Evolutionary conservation across 495 filamentous ascomycete species (phyloP), one percentile per base, ranked within the genome.

Genomic region (Xylaria venustula): DNA sequence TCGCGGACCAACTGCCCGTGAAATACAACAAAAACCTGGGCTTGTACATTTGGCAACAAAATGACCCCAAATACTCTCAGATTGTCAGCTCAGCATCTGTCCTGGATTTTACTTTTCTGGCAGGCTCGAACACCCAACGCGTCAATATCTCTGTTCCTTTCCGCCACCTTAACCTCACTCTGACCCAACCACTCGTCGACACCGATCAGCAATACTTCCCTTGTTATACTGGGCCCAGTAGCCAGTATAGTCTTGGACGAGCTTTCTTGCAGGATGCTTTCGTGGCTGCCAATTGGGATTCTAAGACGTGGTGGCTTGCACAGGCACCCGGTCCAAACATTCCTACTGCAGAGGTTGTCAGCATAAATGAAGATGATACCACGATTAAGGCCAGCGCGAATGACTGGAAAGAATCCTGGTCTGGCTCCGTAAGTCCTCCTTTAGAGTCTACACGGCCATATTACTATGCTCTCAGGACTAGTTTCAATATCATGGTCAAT

Each of bases 251-350:
- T 8, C 77, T 86, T 32, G 83, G 83, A 1, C 75, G 84, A 23
- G 75, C 83, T 1, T 86, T 87, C 54, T 62, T 86, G 12, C 84
- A 87, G 63, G 82, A 81, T 23, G 79, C 83, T 6, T 85, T 85
- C 57, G 58, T 85, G 0, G 83, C 80, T 15, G 74, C 76, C 6
- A 83, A 84, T 68, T 83, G 76, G 74, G 67, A 59, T 32, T 54
- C 64, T n/a, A 74, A 75, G 8, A 72, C 62, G 12, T 81, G 75
- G 73, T 83, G 76, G 65, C 66, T 83, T 17, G 80, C 78, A 5
- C 80, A 83, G 63, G 80, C 80, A 26, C 79, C 80, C 4, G 80
- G 80, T 9, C 79, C 80, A 11, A 70, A 69, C 26, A 69, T 74
- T 15, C 65, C 66, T 9, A 26, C 46, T 6, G 42, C 51, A 19